A percentile compares a stretch with the other conserved stretches of the same genome.
Evolutionary conservation across 306 rosid species (phyloP).

Genomic region (Dalbergia cochinchinensis): DNA sequence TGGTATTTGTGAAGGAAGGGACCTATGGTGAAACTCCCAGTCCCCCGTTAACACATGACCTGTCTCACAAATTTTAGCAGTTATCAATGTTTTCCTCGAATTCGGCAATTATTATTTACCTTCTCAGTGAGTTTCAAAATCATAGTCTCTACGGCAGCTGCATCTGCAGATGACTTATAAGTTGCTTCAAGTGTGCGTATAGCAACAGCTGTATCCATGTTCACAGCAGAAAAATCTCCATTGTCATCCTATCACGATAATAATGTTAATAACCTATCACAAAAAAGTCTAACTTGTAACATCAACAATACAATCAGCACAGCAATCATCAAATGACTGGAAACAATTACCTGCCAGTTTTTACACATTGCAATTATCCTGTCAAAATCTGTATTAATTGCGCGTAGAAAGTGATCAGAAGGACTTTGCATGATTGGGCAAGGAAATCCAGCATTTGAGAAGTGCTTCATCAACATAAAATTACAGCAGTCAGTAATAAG

Average conservation of each 20-base stretch:
- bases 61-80: not conserved
- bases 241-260: slow-evolving; percentile 79
- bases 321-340: slow-evolving; percentile 15
- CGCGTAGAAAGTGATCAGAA: slow-evolving; percentile 96
- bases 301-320: slow-evolving; percentile 20
- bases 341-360: slow-evolving; percentile 89
- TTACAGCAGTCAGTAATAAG: slow-evolving; percentile 41
- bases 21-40: slow-evolving; percentile 9
- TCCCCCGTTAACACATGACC: slow-evolving; percentile 10
- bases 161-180: slow-evolving; percentile 93
- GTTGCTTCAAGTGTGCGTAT: slow-evolving; percentile 99
- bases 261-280: slow-evolving; percentile 38
- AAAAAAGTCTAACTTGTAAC: slow-evolving; percentile 12
- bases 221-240: slow-evolving; percentile 93
- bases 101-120: slow-evolving; percentile 52
- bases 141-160: slow-evolving; percentile 93
- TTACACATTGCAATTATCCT: slow-evolving; percentile 98
- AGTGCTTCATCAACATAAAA: slow-evolving; percentile 80
- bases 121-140: slow-evolving; percentile 86
- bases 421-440: slow-evolving; percentile 99
- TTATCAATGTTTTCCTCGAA: not conserved
- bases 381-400: slow-evolving; percentile 96
- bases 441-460: slow-evolving; percentile 99
- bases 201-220: slow-evolving; percentile 99
- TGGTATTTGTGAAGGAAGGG: slow-evolving; percentile 2